Conservation (phyloP, 345 rosid genomes). For the Gossypium raimondii region DNA sequence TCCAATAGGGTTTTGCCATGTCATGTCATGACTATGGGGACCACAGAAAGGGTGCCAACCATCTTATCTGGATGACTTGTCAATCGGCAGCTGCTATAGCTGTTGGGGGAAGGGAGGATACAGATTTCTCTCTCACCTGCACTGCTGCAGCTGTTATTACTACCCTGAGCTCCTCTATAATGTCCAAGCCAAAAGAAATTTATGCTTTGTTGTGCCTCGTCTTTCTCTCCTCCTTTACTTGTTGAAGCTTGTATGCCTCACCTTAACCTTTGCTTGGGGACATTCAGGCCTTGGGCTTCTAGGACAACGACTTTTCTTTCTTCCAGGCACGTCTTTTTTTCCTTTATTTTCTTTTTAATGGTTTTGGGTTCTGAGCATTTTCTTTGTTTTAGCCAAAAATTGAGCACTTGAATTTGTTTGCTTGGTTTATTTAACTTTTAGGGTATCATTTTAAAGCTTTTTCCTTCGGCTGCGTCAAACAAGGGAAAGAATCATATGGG, state of each 20-base stretch:
- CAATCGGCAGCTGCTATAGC: not conserved
- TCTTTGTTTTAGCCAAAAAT: not conserved
- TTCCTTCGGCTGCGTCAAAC: not conserved
- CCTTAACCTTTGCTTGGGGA: not conserved
- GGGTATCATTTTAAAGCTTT: not conserved
- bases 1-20: not conserved
- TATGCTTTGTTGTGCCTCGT: not conserved
- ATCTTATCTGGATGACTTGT: not conserved
- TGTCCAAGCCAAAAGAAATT: not conserved
- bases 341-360: not conserved
- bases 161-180: not conserved
- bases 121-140: not conserved
- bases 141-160: not conserved
- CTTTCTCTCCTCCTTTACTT: not conserved
- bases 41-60: not conserved
- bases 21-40: not conserved
- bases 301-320: not conserved
- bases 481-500: slow-evolving; percentile 11
- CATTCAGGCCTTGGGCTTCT: not conserved
- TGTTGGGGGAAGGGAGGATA: not conserved
- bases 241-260: not conserved
- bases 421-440: not conserved
- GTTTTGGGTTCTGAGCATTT: not conserved
- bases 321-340: slow-evolving; percentile 9
- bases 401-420: not conserved